Percentiles rank a stretch among this genome's conserved stretches.
Evolutionary conservation across 345 rosid species (phyloP).

Genomic region (Zanthoxylum bungeanum): DNA sequence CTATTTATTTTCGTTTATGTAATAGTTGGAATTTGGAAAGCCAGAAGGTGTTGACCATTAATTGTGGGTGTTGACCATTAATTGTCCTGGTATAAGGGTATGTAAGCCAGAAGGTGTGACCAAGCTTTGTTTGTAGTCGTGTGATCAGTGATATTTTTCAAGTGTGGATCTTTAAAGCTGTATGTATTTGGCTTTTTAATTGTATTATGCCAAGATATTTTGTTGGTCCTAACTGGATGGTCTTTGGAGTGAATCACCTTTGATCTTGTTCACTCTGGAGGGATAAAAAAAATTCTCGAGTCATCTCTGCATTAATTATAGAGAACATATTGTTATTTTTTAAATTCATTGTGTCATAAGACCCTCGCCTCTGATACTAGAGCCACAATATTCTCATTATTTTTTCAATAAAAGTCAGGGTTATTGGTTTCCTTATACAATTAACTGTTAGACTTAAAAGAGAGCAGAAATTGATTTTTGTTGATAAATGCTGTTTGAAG

Average conservation of each 20-base stretch:
- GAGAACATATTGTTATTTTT: neutral
- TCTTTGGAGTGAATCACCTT: neutral
- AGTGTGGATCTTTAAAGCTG: neutral
- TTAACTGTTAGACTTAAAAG: neutral
- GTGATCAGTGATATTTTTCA: neutral
- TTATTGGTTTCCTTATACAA: neutral
- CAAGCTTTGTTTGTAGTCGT: conserved; percentile 1
- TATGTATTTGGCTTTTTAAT: neutral
- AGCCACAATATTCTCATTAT: neutral
- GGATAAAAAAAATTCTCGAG: neutral
- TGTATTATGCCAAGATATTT: neutral
- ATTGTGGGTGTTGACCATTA: neutral
- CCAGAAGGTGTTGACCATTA: neutral
- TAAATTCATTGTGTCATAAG: neutral
- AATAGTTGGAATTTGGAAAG: neutral
- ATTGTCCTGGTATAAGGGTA: neutral
- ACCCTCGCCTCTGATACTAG: neutral
- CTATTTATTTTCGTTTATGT: neutral
- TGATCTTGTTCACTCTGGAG: neutral
- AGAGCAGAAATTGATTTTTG: neutral
- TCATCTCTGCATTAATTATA: neutral
- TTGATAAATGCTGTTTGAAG: neutral
- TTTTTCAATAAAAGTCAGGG: neutral
- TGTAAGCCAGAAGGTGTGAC: neutral
- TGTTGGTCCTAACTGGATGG: neutral